phyloP scores from a whole-genome alignment of 2,329 filamentous ascomycete genomes.

The Aspergillus luchuensis region DNA sequence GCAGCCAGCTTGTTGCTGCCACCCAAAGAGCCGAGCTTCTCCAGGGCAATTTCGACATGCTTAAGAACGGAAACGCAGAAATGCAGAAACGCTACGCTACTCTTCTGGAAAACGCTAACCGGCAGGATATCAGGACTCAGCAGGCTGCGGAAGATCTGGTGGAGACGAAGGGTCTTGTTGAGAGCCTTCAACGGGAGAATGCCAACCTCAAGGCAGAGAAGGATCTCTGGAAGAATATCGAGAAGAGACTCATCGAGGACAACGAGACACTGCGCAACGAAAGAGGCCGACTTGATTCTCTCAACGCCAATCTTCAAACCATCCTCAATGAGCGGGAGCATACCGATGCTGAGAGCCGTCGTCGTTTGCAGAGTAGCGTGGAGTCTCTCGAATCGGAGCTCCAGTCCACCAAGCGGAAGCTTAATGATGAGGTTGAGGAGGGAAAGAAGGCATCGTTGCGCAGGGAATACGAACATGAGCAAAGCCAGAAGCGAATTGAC shows the following conservation, averaged over 20 bases:
- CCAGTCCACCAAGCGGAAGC: conserved; percentile 74
- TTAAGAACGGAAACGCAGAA: conserved; percentile 82
- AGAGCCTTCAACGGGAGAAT: conserved; percentile 86
- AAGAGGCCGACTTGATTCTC: conserved; percentile 76
- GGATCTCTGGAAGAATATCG: conserved; percentile 90
- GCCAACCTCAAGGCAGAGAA: conserved; percentile 95
- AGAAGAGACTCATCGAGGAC: conserved; percentile 83
- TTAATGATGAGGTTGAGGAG: conserved; percentile 81
- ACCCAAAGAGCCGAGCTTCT: conserved; percentile 86
- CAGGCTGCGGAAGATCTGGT: conserved; percentile 92
- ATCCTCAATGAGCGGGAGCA: conserved; percentile 91
- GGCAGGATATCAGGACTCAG: conserved; percentile 86
- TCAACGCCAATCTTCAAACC: conserved; percentile 82
- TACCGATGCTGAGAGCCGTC: conserved; percentile 75
- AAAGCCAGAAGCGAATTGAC: conserved; percentile 88
- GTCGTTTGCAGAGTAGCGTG: conserved; percentile 74
- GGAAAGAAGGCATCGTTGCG: conserved; percentile 78
- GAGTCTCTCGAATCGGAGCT: conserved; percentile 81
- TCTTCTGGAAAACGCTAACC: conserved; percentile 79
- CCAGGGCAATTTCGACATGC: conserved; percentile 79
- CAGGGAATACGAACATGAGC: conserved; percentile 86
- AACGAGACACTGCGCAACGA: conserved; percentile 84
- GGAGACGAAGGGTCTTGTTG: conserved; percentile 76
- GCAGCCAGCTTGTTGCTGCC: conserved; percentile 78
- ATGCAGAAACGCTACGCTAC: conserved; percentile 78